These are phyloP conservation scores for Fusarium humuli DNA, from an alignment of 2,329 filamentous ascomycete genomes.

Conservation along the genomic window DNA sequence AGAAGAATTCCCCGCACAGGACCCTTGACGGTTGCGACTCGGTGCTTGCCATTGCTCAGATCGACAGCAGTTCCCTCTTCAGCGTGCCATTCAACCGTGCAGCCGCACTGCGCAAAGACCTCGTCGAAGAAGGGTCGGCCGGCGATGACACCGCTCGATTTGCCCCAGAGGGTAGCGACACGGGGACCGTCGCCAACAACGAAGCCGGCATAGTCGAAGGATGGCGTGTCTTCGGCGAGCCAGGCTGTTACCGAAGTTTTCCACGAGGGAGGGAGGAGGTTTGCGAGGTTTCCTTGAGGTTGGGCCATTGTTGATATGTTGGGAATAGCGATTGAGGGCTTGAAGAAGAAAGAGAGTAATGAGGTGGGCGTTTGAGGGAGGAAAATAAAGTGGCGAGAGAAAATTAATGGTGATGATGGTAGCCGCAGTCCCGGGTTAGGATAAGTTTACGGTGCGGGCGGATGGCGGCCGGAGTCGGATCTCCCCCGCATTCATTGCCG, in stretches of 20 bases:
- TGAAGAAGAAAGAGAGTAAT: not conserved
- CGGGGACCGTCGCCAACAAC: conserved; percentile 82
- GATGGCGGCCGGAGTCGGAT: conserved; percentile 25
- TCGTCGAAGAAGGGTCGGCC: conserved; percentile 96
- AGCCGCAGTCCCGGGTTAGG: conserved; percentile 16
- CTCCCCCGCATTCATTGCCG: conserved; percentile 13
- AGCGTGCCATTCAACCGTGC: conserved; percentile 89
- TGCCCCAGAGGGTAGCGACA: conserved; percentile 75
- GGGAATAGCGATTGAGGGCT: not conserved
- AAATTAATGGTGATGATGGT: not conserved
- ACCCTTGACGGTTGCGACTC: conserved; percentile 84
- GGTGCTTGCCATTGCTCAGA: conserved; percentile 66
- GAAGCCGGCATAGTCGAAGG: conserved; percentile 96
- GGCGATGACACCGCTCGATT: conserved; percentile 83
- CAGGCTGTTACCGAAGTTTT: conserved; percentile 83
- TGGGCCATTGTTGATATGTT: conserved; percentile 30
- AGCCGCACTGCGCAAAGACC: conserved; percentile 89
- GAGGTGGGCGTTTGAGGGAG: not conserved
- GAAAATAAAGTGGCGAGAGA: not conserved
- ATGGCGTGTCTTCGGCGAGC: conserved; percentile 96
- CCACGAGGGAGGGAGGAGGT: conserved; percentile 88
- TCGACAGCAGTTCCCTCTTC: conserved; percentile 78
- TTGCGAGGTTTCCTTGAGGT: conserved; percentile 60
- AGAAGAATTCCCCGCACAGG: conserved; percentile 84
- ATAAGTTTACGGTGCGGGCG: conserved; percentile 7